Percentiles rank a stretch among this genome's conserved stretches.
phyloP scores from a whole-genome alignment of 305 asterid species.

The Plantago coronopus region DNA sequence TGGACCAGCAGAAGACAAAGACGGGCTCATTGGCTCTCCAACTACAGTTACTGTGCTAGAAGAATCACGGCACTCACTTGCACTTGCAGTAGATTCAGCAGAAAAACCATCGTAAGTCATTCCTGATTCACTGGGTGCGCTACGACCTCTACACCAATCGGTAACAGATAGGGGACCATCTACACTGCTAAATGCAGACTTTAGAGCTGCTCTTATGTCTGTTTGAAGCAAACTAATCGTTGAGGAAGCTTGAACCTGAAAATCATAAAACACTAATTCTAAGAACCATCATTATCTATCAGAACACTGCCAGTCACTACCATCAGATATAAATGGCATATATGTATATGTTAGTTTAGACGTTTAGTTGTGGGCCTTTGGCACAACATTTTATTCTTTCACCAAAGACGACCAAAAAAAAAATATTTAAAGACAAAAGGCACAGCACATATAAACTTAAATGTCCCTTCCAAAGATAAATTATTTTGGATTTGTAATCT shows the following conservation, averaged over 20 bases:
- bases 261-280: constrained; percentile 21
- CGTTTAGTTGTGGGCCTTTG: constrained; percentile 8
- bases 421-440: background rate
- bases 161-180: constrained; percentile 92
- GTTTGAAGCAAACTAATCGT: constrained; percentile 88
- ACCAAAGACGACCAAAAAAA: constrained; percentile 4
- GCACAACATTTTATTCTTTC: constrained; percentile 2
- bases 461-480: constrained; percentile 19
- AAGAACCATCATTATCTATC: constrained; percentile 16
- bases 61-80: constrained; percentile 94
- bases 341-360: no score
- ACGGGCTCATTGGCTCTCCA: constrained; percentile 92
- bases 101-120: constrained; percentile 67
- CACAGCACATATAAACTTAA: constrained; percentile 2
- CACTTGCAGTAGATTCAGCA: constrained; percentile 92
- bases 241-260: constrained; percentile 93
- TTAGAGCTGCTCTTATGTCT: constrained; percentile 87
- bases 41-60: constrained; percentile 63
- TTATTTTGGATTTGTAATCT: constrained; percentile 28
- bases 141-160: constrained; percentile 98
- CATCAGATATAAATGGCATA: constrained; percentile 8
- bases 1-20: constrained; percentile 66
- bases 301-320: constrained; percentile 17
- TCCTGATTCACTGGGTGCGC: constrained; percentile 68
- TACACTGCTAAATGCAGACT: constrained; percentile 84